Conservation (phyloP, 1,284 basidiomycete genomes). For the Rugiboletus extremiorientalis region DNA sequence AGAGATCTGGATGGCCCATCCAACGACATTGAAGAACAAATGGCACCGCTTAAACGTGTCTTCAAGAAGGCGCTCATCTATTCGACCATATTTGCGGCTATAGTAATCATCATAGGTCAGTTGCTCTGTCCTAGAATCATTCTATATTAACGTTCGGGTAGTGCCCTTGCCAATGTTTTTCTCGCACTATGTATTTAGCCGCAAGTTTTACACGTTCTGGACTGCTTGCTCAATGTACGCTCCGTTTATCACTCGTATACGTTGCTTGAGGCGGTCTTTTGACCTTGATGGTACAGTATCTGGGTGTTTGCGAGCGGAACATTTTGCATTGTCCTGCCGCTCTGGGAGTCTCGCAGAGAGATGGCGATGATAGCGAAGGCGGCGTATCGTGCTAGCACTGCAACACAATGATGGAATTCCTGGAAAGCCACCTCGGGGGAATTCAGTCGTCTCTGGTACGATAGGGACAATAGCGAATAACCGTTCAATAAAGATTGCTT, state of each 20-base stretch:
- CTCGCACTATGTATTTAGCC: slow-evolving; percentile 50
- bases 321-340: slow-evolving; percentile 47
- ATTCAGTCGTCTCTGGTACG: slow-evolving; percentile 15
- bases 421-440: too few species aligned
- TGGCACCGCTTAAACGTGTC: slow-evolving; percentile 32
- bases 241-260: background rate
- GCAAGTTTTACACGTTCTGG: slow-evolving; percentile 52
- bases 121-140: background rate
- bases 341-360: slow-evolving; percentile 47
- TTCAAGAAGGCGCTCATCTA: slow-evolving; percentile 44
- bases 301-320: slow-evolving; percentile 47
- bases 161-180: slow-evolving; percentile 56
- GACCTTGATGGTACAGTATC: slow-evolving; percentile 31
- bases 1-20: slow-evolving; percentile 2
- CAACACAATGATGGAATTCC: slow-evolving; percentile 1
- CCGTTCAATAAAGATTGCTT: slow-evolving; percentile 7
- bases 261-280: background rate
- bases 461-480: slow-evolving; percentile 28
- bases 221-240: slow-evolving; percentile 47
- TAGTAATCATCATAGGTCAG: slow-evolving; percentile 43
- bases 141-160: slow-evolving; percentile 13
- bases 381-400: slow-evolving; percentile 8
- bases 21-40: slow-evolving; percentile 13
- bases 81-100: slow-evolving; percentile 39
- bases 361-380: slow-evolving; percentile 34